Evolutionary conservation across 805 yeast genomes (phyloP), one percentile per base, ranked within the genome.

Genomic region (Pichia rugopelliculosa): DNA sequence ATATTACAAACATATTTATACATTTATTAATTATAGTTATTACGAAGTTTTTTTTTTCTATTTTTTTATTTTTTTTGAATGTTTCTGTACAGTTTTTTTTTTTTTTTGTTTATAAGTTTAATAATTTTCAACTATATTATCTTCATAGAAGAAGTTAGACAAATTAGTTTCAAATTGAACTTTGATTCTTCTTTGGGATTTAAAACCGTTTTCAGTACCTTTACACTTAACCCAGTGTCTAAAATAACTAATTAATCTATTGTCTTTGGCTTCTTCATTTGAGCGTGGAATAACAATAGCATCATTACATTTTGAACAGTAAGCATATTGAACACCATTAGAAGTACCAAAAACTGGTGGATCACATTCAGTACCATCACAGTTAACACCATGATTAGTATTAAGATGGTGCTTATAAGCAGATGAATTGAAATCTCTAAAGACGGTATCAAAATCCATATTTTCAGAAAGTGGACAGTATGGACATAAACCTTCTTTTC

Each of bases 311-410:
- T 36, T 34, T 5, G 39, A 18, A 30, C 49, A 46, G 22, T 27
- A 36, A 20, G 49, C 25, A 25, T 37, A 20, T 2, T 18, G 18
- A 22, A n/a, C 38, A 15, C 11, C 22, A 9, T 20, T 26, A 11
- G 23, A 20, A 17, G 26, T 7, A 13, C 40, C 48, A 12, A 50
- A 20, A 24, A 45, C 30, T 4, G 69, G 67, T 12, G 53, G 52
- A 30, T 12, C 63, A 60, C 58, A 65, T 38, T 54, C 59, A 41
- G 50, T 47, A 4, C 68, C 68, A 18, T 56, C 56, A 8, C 65
- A 58, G 50, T 58, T 61, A 20, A 64, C 61, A 7, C 68, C 67
- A 44, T 65, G 69, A 22, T 60, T 59, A 42, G 61, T 63, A 12
- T 64, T 58, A 27, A 65, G 61, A 46, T 65, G 69, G 40, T 64